Conservation (phyloP, 2,329 filamentous ascomycete genomes). For the Ceratocystis papillata region DNA sequence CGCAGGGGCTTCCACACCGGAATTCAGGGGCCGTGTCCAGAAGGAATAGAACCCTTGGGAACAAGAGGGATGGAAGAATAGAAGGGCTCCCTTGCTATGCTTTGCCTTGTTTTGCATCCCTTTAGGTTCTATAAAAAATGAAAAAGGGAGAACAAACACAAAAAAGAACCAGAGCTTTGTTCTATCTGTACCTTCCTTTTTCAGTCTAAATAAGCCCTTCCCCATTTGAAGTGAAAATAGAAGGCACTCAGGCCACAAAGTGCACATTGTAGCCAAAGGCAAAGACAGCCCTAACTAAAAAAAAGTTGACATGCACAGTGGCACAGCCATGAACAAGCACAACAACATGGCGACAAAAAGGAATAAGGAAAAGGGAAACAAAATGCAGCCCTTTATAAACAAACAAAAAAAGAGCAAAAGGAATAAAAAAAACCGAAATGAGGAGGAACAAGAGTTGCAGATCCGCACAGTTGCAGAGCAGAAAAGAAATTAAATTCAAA, state of each 20-base stretch:
- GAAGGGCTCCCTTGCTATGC: too few relatives aligned
- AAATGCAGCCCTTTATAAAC: background rate
- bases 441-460: background rate
- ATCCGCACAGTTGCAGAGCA: background rate
- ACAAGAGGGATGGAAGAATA: background rate
- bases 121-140: too few relatives aligned
- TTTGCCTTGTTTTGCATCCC: too few relatives aligned
- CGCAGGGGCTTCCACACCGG: background rate
- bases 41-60: slow-evolving; percentile 1
- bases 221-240: too few relatives aligned
- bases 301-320: background rate
- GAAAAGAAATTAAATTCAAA: background rate
- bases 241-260: too few relatives aligned
- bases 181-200: background rate
- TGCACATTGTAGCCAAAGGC: background rate
- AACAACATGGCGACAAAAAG: background rate
- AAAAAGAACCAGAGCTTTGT: background rate
- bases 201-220: background rate
- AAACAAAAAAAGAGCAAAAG: background rate
- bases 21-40: slow-evolving; percentile 2
- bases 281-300: background rate
- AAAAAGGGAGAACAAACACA: too few relatives aligned
- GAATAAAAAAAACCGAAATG: background rate
- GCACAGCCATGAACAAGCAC: background rate
- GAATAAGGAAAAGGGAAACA: background rate